phyloP scores from a whole-genome alignment of 2,329 filamentous ascomycete genomes.

The Alternaria solani region DNA sequence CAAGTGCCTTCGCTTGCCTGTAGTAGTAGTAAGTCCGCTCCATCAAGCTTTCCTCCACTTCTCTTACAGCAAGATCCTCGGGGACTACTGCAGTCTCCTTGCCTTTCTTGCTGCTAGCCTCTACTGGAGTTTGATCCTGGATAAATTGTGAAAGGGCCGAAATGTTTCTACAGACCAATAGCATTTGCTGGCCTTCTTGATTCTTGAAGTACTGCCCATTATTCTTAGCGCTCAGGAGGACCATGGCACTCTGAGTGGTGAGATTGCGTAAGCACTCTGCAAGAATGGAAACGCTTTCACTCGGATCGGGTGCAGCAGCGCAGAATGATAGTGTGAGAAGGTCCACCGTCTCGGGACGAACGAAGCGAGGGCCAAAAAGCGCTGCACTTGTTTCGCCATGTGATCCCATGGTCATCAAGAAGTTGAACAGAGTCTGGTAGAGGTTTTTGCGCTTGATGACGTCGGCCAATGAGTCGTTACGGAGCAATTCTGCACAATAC shows the following conservation, averaged over 20 bases:
- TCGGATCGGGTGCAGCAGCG: background rate
- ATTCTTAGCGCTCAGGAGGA: constrained; percentile 27
- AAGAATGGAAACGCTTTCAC: constrained; percentile 33
- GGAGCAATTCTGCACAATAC: constrained; percentile 50
- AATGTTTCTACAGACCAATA: constrained; percentile 48
- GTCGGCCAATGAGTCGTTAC: constrained; percentile 54
- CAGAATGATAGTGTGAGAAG: constrained; percentile 49
- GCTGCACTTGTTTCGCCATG: constrained; percentile 39
- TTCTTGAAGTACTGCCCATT: constrained; percentile 26
- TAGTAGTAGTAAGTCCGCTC: constrained; percentile 35
- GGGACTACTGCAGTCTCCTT: background rate
- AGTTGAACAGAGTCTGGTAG: constrained; percentile 52
- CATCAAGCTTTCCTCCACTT: constrained; percentile 51
- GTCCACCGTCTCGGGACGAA: constrained; percentile 47
- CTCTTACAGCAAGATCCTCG: constrained; percentile 31
- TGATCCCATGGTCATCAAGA: constrained; percentile 49
- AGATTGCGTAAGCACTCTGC: constrained; percentile 38
- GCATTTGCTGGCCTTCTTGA: constrained; percentile 40
- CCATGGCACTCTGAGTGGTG: constrained; percentile 29
- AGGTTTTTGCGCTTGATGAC: constrained; percentile 43
- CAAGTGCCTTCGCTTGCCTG: constrained; percentile 13
- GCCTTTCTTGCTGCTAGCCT: background rate
- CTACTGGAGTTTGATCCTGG: background rate
- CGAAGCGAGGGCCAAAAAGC: constrained; percentile 45
- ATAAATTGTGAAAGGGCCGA: constrained; percentile 38